These are phyloP conservation scores for Bipolaris zeicola DNA, from an alignment of 2,329 filamentous ascomycete species.

Conservation along the genomic window DNA sequence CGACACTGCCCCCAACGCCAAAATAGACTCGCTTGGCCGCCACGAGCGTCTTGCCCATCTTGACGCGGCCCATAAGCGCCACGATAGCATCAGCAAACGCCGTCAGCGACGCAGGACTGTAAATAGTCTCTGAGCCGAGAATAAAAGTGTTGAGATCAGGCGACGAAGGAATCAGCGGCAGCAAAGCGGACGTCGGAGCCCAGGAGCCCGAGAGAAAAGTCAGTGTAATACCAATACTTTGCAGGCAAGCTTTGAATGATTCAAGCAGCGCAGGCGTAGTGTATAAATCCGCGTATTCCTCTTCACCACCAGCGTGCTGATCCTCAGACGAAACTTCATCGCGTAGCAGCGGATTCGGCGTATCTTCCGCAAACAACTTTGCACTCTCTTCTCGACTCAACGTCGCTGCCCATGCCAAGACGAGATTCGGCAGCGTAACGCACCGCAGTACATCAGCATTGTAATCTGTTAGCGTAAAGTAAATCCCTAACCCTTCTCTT, in stretches of 20 bases:
- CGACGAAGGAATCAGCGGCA: constrained; percentile 59
- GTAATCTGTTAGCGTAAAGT: constrained; percentile 76
- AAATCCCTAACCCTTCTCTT: constrained; percentile 55
- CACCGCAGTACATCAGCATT: constrained; percentile 78
- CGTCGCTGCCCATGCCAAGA: constrained; percentile 65
- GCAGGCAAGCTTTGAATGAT: constrained; percentile 64
- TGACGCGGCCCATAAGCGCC: constrained; percentile 59
- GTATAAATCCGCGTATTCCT: constrained; percentile 63
- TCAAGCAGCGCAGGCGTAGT: constrained; percentile 63
- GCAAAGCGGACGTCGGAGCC: constrained; percentile 63
- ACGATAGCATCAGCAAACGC: constrained; percentile 72
- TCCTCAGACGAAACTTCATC: constrained; percentile 7
- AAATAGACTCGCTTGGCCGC: constrained; percentile 84
- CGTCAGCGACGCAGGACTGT: constrained; percentile 72
- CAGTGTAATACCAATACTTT: constrained; percentile 59
- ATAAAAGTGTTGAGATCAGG: constrained; percentile 55
- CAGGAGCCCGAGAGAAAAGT: constrained; percentile 77
- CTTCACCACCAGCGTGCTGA: background rate
- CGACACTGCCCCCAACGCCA: constrained; percentile 80
- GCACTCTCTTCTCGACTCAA: constrained; percentile 26
- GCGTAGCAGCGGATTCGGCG: constrained; percentile 24
- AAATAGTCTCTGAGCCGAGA: constrained; percentile 81
- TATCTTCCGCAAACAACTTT: constrained; percentile 15
- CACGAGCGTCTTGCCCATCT: constrained; percentile 66
- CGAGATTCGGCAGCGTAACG: constrained; percentile 78